These are phyloP conservation scores for Zychaea mexicana DNA, from an alignment of 371 early-diverging fungal genomes.

Conservation along the genomic window DNA sequence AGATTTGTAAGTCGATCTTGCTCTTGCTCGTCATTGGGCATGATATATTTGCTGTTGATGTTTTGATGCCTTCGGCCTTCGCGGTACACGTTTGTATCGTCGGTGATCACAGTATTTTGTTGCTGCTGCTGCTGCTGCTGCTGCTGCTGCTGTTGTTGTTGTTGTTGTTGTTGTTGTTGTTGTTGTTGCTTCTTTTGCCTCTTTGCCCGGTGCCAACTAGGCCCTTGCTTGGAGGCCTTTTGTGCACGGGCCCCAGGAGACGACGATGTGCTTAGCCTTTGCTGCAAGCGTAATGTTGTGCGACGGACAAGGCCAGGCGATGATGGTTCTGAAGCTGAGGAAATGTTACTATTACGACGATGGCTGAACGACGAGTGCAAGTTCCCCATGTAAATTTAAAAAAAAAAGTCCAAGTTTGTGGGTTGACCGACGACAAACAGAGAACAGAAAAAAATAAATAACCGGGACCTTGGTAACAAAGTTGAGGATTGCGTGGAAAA, in stretches of 20 bases:
- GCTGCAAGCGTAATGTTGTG: neutral
- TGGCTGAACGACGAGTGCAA: conserved; percentile 1
- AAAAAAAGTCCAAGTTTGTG: neutral
- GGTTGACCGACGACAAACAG: neutral
- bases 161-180: neutral
- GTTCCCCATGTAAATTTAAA: conserved; percentile 18
- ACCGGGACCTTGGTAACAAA: neutral
- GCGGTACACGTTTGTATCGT: conserved; percentile 6
- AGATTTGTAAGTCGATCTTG: conserved; percentile 37
- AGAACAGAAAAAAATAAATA: neutral
- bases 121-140: neutral
- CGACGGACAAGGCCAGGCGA: neutral
- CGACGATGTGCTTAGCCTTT: neutral
- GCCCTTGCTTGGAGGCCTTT: too few relatives aligned
- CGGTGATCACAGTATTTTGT: neutral
- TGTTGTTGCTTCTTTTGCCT: too few relatives aligned
- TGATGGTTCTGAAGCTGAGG: too few relatives aligned
- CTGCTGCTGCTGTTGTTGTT: neutral
- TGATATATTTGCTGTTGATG: conserved; percentile 18
- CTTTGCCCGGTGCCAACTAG: too few relatives aligned
- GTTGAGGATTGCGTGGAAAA: neutral
- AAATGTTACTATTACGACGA: neutral
- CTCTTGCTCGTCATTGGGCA: conserved; percentile 37
- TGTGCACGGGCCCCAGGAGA: too few relatives aligned
- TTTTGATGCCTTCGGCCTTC: conserved; percentile 28